Conservation (phyloP, 768 basidiomycete species). For the Mycena latifolia region DNA sequence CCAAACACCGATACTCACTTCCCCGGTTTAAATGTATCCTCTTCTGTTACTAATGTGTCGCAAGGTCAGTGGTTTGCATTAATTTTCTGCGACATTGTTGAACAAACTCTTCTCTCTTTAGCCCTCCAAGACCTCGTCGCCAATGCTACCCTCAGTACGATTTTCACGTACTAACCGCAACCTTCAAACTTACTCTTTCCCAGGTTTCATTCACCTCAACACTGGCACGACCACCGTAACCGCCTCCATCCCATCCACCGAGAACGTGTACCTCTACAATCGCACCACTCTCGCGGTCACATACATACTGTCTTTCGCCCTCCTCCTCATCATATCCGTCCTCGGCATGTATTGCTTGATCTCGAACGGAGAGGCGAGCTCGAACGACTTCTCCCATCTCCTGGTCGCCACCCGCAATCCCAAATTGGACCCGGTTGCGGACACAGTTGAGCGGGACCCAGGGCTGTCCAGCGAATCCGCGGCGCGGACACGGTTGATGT, state of each 20-base stretch:
- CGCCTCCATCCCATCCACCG: too few relatives aligned
- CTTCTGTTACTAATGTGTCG: constrained; percentile 14
- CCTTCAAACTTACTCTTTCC: not conserved
- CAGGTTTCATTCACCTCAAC: constrained; percentile 16
- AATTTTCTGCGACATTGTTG: not conserved
- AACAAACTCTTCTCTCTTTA: not conserved
- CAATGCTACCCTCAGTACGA: constrained; percentile 18
- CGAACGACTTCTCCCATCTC: constrained; percentile 17
- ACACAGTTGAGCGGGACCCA: constrained; percentile 3
- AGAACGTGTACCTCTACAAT: constrained; percentile 15
- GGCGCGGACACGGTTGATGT: constrained; percentile 3
- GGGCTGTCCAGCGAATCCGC: not conserved
- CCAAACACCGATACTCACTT: constrained; percentile 1
- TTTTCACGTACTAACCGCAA: not conserved
- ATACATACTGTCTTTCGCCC: constrained; percentile 1
- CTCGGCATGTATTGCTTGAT: constrained; percentile 13
- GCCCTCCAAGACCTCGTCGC: constrained; percentile 13
- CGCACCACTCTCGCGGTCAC: constrained; percentile 17
- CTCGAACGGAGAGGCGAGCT: constrained; percentile 19
- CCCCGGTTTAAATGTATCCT: constrained; percentile 22
- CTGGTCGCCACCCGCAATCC: constrained; percentile 25
- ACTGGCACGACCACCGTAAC: constrained; percentile 12
- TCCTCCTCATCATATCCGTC: constrained; percentile 9
- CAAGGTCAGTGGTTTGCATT: not conserved
- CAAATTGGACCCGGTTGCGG: constrained; percentile 16